Evolutionary conservation across 441 rosid genomes (phyloP).

Genomic region (Brassica hybrid): DNA sequence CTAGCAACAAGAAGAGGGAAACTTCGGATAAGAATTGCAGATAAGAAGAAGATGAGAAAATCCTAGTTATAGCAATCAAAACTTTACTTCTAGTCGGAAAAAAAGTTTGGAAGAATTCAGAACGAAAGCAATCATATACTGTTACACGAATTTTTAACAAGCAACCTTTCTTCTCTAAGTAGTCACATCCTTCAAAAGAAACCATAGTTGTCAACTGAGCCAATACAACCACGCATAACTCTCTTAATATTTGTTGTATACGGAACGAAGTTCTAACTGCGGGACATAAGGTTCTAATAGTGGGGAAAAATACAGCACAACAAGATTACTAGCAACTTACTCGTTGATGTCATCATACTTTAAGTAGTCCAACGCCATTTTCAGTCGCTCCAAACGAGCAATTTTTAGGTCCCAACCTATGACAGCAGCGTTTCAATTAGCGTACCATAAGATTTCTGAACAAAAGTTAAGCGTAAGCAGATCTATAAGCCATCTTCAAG

Average conservation of each 20-base stretch:
- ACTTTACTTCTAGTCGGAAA: no score
- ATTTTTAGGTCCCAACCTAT: conserved; percentile 91
- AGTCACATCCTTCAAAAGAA: no score
- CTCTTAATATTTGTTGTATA: conserved; percentile 1
- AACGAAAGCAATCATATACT: no score
- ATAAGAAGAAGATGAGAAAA: no score
- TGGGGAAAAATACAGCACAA: background rate
- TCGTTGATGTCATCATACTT: conserved; percentile 83
- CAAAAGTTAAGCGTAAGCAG: conserved; percentile 25
- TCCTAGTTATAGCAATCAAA: no score
- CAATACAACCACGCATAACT: conserved; percentile 20
- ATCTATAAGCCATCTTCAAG: conserved; percentile 27
- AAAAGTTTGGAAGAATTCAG: no score
- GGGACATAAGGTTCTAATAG: conserved; percentile 26
- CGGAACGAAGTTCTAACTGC: background rate
- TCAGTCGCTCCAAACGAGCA: conserved; percentile 81
- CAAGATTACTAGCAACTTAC: conserved; percentile 59
- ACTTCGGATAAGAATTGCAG: no score
- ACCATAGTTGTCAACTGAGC: background rate
- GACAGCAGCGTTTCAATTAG: conserved; percentile 41
- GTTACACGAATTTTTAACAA: no score
- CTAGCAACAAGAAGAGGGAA: no score
- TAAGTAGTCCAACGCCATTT: conserved; percentile 83
- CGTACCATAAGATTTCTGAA: conserved; percentile 35
- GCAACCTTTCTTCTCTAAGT: no score